Percentiles rank a stretch among this genome's conserved stretches.
These are phyloP conservation scores for Daedaleopsis nitida DNA, from an alignment of 768 basidiomycete genomes.

Conservation along the genomic window DNA sequence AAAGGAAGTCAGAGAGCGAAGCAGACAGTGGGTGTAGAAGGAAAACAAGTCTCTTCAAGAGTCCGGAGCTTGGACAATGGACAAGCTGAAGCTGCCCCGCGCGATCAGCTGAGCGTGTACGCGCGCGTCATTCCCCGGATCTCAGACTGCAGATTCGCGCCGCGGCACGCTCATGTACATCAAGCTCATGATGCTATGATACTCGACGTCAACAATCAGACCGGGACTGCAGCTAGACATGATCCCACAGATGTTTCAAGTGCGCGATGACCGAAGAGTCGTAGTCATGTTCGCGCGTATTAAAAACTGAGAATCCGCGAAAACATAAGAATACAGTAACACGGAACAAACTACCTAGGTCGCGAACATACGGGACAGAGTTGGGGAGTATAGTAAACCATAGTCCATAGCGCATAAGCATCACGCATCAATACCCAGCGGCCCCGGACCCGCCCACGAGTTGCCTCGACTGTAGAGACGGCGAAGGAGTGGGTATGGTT, in stretches of 20 bases:
- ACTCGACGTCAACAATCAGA: background rate
- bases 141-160: background rate
- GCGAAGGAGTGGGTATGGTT: slow-evolving; percentile 31
- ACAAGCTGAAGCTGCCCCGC: slow-evolving; percentile 4
- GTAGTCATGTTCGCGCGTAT: background rate
- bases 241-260: background rate
- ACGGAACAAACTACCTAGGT: slow-evolving; percentile 10
- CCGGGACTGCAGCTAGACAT: no score
- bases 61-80: slow-evolving; percentile 15
- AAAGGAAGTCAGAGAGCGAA: background rate
- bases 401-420: background rate
- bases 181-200: no score
- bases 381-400: slow-evolving; percentile 8
- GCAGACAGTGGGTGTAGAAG: no score
- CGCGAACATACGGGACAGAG: slow-evolving; percentile 18
- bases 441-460: slow-evolving; percentile 33
- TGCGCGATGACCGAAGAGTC: background rate
- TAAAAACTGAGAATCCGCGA: background rate
- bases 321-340: slow-evolving; percentile 21
- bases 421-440: slow-evolving; percentile 17
- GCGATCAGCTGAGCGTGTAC: slow-evolving; percentile 16
- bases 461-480: slow-evolving; percentile 36
- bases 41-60: background rate
- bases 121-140: slow-evolving; percentile 7
- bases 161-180: no score